phyloP scores from a whole-genome alignment of 441 rosid species.

The Erodium moschatum region DNA sequence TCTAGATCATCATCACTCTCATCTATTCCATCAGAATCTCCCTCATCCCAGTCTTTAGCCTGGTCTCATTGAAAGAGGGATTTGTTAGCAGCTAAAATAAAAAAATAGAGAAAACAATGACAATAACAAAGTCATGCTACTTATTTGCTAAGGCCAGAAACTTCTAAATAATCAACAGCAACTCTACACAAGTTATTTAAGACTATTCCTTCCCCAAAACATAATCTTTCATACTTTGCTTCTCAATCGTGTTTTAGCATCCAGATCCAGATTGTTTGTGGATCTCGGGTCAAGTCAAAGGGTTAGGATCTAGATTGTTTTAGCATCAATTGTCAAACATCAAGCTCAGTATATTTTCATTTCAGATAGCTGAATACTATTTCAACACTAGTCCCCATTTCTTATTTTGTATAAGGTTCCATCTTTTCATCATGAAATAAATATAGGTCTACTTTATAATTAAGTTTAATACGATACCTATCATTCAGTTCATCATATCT shows the following conservation, averaged over 20 bases:
- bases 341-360: background rate
- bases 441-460: background rate
- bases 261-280: too few species aligned
- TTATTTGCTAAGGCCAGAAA: too few species aligned
- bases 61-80: conserved; percentile 25
- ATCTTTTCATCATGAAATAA: background rate
- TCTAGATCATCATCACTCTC: conserved; percentile 56
- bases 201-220: too few species aligned
- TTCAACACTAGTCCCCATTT: background rate
- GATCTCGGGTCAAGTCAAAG: too few species aligned
- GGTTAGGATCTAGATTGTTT: too few species aligned
- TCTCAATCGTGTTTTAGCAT: too few species aligned
- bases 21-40: conserved; percentile 64
- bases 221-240: too few species aligned
- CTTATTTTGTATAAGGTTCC: background rate
- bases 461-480: background rate
- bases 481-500: too few species aligned
- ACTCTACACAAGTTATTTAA: too few species aligned
- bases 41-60: conserved; percentile 76
- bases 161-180: too few species aligned
- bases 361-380: background rate
- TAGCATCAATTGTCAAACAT: background rate
- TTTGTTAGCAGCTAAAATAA: conserved; percentile 12
- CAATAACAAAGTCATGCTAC: too few species aligned
- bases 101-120: background rate